Conservation (phyloP, 192 early-diverging fungal species). For the Entophlyctis luteolus region DNA sequence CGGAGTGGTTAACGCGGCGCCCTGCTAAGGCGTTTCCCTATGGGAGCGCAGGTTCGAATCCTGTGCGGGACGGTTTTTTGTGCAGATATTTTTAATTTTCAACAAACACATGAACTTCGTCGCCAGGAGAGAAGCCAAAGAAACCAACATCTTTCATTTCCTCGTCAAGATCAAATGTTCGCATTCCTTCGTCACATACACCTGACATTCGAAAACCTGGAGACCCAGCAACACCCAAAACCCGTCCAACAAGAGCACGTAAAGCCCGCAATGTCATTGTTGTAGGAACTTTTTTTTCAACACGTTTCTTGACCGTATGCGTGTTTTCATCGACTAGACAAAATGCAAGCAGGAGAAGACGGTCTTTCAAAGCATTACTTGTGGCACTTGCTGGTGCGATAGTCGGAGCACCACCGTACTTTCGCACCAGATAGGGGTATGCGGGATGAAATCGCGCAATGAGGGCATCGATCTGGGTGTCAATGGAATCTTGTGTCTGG, state of each 20-base stretch:
- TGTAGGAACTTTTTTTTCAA: constrained; percentile 4
- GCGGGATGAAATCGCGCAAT: constrained; percentile 32
- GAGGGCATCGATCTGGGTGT: neutral
- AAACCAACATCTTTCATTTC: neutral
- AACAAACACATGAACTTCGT: neutral
- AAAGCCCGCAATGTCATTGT: constrained; percentile 1
- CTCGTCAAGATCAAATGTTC: neutral
- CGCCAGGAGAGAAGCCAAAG: neutral
- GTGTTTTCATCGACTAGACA: constrained; percentile 1
- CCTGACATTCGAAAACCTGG: neutral
- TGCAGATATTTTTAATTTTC: no score
- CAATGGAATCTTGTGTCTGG: neutral
- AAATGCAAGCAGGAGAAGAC: constrained; percentile 16
- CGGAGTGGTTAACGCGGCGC: no score
- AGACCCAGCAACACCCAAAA: neutral
- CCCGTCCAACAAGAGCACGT: neutral
- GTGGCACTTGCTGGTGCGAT: constrained; percentile 29
- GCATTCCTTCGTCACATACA: neutral
- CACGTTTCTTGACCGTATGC: neutral
- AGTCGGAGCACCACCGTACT: constrained; percentile 29
- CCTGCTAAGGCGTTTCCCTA: no score
- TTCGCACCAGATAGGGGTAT: constrained; percentile 22
- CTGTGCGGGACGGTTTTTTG: no score
- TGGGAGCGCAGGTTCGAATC: no score
- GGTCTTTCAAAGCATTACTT: constrained; percentile 33